These are phyloP conservation scores for Cordyceps cicadae DNA, from an alignment of 2,329 filamentous ascomycete genomes.

Conservation along the genomic window DNA sequence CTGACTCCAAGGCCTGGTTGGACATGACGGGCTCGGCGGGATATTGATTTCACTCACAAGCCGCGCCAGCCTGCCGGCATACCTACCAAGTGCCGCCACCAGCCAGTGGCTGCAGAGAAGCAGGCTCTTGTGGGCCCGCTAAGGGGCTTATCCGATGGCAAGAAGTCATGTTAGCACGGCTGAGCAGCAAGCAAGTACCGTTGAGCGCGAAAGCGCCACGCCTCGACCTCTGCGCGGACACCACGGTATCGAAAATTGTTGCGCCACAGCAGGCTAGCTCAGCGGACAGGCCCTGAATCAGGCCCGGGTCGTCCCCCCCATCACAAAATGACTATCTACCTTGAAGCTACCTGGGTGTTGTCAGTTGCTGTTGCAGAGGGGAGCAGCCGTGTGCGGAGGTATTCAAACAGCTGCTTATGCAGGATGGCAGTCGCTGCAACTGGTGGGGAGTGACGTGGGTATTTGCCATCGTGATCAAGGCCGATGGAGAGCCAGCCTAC, in stretches of 20 bases:
- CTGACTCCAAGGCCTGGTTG: background rate
- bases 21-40: background rate
- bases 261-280: background rate
- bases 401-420: background rate
- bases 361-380: no score
- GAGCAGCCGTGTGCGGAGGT: background rate
- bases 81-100: background rate
- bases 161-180: background rate
- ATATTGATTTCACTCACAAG: background rate
- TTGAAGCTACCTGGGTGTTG: no score
- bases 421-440: background rate
- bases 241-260: background rate
- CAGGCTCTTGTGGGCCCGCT: conserved; percentile 4
- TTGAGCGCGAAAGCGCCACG: background rate
- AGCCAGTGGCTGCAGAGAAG: conserved; percentile 7
- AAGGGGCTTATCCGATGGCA: conserved; percentile 11
- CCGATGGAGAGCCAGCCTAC: background rate
- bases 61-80: background rate
- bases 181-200: conserved; percentile 1
- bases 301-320: background rate
- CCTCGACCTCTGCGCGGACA: background rate
- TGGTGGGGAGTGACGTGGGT: conserved; percentile 7
- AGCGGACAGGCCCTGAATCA: background rate
- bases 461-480: conserved; percentile 9
- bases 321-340: background rate